phyloP scores from a whole-genome alignment of 495 filamentous ascomycete species.

The Penicillium pancosmium region DNA sequence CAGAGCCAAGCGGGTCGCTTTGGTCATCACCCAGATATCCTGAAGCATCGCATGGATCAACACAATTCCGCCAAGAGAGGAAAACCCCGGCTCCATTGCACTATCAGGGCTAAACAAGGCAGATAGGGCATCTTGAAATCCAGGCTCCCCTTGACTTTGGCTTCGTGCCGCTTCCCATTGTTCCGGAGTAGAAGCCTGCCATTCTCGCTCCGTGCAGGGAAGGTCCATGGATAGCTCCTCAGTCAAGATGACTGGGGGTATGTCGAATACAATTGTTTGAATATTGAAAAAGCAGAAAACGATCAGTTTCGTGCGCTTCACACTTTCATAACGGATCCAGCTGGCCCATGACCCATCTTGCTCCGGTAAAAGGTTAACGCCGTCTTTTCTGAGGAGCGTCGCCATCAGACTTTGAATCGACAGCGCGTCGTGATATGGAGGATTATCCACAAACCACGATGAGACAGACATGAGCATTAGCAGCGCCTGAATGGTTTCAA shows the following conservation, averaged over 20 bases:
- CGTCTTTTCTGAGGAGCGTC: conserved; percentile 36
- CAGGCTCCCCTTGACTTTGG: conserved; percentile 31
- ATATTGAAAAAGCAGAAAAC: conserved; percentile 54
- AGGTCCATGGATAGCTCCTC: conserved; percentile 64
- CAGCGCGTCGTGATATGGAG: conserved; percentile 37
- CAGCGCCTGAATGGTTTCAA: conserved; percentile 38
- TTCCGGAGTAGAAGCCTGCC: conserved; percentile 32
- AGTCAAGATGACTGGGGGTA: conserved; percentile 58
- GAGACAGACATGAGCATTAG: conserved; percentile 40
- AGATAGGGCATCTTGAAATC: conserved; percentile 38
- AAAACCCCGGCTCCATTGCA: conserved; percentile 36
- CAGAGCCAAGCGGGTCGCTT: conserved; percentile 50
- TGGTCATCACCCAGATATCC: conserved; percentile 67
- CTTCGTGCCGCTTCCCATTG: conserved; percentile 35
- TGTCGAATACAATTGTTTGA: conserved; percentile 52
- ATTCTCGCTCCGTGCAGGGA: conserved; percentile 53
- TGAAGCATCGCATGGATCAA: conserved; percentile 71
- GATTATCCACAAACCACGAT: conserved; percentile 41
- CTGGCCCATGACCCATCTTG: conserved; percentile 44
- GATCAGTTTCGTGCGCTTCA: conserved; percentile 50
- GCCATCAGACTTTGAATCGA: conserved; percentile 41
- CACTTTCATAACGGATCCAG: conserved; percentile 52
- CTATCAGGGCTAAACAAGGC: conserved; percentile 30
- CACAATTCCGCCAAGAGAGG: conserved; percentile 67
- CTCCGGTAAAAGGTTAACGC: conserved; percentile 36